Conservation (phyloP, 2,329 filamentous ascomycete genomes). For the Helicocarpus griseus region DNA sequence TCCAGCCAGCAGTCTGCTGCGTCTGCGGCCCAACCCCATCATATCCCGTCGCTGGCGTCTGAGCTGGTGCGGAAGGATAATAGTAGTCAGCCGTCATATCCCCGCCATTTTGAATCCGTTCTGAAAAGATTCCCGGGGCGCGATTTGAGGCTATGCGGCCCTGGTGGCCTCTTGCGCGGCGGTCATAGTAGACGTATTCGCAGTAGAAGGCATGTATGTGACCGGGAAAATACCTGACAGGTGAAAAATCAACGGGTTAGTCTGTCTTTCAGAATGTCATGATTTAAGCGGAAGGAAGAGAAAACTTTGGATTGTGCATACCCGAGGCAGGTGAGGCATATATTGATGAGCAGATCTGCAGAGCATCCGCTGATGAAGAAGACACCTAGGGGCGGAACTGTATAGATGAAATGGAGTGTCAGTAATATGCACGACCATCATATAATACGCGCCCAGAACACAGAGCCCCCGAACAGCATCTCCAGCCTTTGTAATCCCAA, state of each 20-base stretch:
- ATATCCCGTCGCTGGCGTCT: background rate
- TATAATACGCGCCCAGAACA: no score
- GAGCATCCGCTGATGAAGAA: conserved; percentile 57
- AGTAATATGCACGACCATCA: background rate
- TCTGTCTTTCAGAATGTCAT: background rate
- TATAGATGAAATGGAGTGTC: background rate
- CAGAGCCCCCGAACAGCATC: no score
- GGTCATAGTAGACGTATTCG: conserved; percentile 74
- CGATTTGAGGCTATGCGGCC: conserved; percentile 14
- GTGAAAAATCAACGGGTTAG: background rate
- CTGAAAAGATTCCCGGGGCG: conserved; percentile 32
- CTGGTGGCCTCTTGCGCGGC: conserved; percentile 29
- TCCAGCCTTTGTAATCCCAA: no score
- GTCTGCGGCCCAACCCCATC: no score
- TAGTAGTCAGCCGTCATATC: conserved; percentile 16
- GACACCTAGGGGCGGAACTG: conserved; percentile 59
- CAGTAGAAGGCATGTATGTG: conserved; percentile 74
- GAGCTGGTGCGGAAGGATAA: conserved; percentile 4
- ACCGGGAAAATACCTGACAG: conserved; percentile 58
- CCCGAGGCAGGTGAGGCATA: conserved; percentile 57
- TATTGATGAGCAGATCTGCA: conserved; percentile 56
- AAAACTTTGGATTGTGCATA: conserved; percentile 23
- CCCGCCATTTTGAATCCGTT: conserved; percentile 30
- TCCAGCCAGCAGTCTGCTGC: no score
- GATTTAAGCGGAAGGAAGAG: background rate